Conservation (phyloP, 805 yeast species). For the Zygoascus bituminiphila region DNA sequence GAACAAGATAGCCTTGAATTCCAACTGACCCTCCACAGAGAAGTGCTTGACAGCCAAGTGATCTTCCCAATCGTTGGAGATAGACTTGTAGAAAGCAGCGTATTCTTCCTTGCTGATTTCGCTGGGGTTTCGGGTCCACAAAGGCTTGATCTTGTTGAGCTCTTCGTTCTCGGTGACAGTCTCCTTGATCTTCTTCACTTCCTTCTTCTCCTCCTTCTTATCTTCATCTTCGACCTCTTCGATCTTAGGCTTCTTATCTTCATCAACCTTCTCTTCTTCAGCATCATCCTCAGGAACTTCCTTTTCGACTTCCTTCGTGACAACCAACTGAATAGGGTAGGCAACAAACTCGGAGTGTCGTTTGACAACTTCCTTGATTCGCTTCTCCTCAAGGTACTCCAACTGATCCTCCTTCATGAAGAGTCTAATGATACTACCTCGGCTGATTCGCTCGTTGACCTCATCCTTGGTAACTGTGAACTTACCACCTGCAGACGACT, state of each 20-base stretch:
- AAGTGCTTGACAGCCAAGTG: constrained; percentile 99
- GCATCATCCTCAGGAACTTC: constrained; percentile 83
- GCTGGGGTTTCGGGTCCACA: constrained; percentile 98
- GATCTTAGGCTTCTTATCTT: constrained; percentile 60
- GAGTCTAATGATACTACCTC: constrained; percentile 94
- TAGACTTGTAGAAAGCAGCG: constrained; percentile 98
- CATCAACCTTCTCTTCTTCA: constrained; percentile 48
- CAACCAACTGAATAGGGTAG: constrained; percentile 97
- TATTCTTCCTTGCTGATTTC: constrained; percentile 97
- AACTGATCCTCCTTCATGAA: constrained; percentile 98
- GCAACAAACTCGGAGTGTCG: constrained; percentile 99
- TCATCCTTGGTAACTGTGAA: constrained; percentile 92
- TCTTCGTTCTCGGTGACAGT: constrained; percentile 93
- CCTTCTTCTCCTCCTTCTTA: constrained; percentile 63
- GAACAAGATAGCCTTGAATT: constrained; percentile 95
- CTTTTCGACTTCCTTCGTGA: constrained; percentile 97
- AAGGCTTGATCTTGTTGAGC: constrained; percentile 96
- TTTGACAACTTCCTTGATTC: constrained; percentile 98
- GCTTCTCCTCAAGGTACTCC: constrained; percentile 98
- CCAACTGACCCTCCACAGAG: constrained; percentile 99
- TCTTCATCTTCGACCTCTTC: constrained; percentile 72
- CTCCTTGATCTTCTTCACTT: constrained; percentile 86
- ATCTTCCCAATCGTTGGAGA: constrained; percentile 99
- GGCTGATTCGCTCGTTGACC: constrained; percentile 72
- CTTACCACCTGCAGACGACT: constrained; percentile 99